Percentiles rank a stretch among this genome's conserved stretches.
These are phyloP conservation scores for Lunularia cruciata DNA, from an alignment of 225 moss, liverwort and hornwort genomes.

Conservation along the genomic window DNA sequence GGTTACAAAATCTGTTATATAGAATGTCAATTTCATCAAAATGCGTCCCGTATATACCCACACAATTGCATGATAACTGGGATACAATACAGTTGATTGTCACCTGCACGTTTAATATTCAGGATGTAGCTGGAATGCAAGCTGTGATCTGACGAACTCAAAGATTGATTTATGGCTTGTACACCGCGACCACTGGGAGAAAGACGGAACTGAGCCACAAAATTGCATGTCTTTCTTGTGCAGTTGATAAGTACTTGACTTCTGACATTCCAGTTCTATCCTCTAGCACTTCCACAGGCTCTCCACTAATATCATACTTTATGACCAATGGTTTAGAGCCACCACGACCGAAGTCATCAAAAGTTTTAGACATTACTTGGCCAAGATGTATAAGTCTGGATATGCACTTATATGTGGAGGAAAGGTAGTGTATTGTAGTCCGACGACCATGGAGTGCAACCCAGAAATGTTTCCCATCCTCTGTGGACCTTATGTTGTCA, in stretches of 20 bases:
- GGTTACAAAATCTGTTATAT: too few relatives aligned
- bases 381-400: constrained; percentile 43
- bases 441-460: constrained; percentile 69
- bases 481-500: constrained; percentile 66
- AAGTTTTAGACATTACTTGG: constrained; percentile 21
- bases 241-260: constrained; percentile 46
- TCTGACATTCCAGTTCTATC: constrained; percentile 40
- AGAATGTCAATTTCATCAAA: too few relatives aligned
- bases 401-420: constrained; percentile 27
- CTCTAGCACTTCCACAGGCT: constrained; percentile 55
- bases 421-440: constrained; percentile 31
- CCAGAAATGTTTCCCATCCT: constrained; percentile 61
- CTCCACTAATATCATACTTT: constrained; percentile 45
- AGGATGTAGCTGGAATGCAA: too few relatives aligned
- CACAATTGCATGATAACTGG: too few relatives aligned
- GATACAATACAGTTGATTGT: too few relatives aligned
- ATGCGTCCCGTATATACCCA: too few relatives aligned
- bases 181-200: constrained; percentile 38
- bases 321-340: constrained; percentile 50
- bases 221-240: constrained; percentile 53
- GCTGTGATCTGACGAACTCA: too few relatives aligned
- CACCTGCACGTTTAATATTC: too few relatives aligned
- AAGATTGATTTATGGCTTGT: constrained; percentile 16
- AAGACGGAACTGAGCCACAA: constrained; percentile 75
- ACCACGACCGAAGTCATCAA: constrained; percentile 14